phyloP scores from a whole-genome alignment of 805 yeast genomes.

The Peterozyma toletana region DNA sequence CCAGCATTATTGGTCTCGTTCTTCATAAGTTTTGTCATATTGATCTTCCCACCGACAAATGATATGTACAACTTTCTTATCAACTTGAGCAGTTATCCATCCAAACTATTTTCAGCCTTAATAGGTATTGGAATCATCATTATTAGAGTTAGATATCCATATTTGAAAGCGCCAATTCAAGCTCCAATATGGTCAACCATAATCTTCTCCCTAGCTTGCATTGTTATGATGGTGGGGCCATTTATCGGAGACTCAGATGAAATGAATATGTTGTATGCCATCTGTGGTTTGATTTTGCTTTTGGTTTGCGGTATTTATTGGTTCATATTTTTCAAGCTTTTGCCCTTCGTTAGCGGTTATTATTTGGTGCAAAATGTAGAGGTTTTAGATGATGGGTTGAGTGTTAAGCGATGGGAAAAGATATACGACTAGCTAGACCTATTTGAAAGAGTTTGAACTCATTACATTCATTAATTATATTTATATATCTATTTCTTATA shows the following conservation, averaged over 20 bases:
- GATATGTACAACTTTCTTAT: conserved; percentile 34
- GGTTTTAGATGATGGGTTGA: conserved; percentile 48
- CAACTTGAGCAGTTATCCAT: conserved; percentile 33
- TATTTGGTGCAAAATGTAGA: conserved; percentile 31
- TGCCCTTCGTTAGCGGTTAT: conserved; percentile 42
- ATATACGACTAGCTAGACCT: conserved; percentile 5
- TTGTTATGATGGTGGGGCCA: conserved; percentile 39
- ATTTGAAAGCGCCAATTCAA: conserved; percentile 39
- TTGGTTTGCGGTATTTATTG: conserved; percentile 42
- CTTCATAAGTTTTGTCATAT: conserved; percentile 21
- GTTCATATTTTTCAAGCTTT: conserved; percentile 40
- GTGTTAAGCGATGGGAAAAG: conserved; percentile 49
- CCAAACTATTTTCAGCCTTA: conserved; percentile 25
- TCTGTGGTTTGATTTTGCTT: conserved; percentile 35
- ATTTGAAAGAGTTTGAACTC: too few species aligned
- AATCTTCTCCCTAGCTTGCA: conserved; percentile 26
- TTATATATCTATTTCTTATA: too few species aligned
- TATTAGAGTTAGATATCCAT: conserved; percentile 34
- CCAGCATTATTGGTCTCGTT: conserved; percentile 34
- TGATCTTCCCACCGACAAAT: conserved; percentile 27
- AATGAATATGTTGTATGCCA: conserved; percentile 37
- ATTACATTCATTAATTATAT: too few species aligned
- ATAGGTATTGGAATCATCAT: conserved; percentile 31
- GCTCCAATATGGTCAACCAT: conserved; percentile 42
- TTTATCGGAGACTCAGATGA: conserved; percentile 45